These are phyloP conservation scores for Phenoliferia sp. DNA, from an alignment of 1,284 basidiomycete genomes.

Conservation along the genomic window DNA sequence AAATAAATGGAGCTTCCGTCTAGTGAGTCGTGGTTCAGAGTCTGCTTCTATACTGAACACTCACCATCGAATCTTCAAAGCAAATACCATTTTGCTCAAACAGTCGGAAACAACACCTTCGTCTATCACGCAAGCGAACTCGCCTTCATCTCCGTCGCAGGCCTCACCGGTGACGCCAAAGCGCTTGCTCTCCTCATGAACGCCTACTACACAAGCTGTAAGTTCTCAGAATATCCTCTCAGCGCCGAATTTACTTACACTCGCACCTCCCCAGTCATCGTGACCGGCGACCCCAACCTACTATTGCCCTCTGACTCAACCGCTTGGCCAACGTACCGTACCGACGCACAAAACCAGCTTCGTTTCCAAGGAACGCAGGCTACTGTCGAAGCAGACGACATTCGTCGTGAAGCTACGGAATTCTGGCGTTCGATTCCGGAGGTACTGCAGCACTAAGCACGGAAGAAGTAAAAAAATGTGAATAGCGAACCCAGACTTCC, in stretches of 20 bases:
- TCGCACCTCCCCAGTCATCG: not conserved
- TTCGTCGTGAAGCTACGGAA: not conserved
- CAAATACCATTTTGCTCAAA: not conserved
- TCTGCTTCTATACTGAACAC: not conserved
- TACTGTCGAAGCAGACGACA: not conserved
- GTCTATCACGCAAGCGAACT: not conserved
- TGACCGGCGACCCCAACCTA: not conserved
- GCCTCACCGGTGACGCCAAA: not conserved
- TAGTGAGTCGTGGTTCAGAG: not conserved
- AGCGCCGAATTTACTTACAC: not conserved
- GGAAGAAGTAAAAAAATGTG: too few species aligned
- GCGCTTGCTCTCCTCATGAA: not conserved
- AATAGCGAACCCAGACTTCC: too few species aligned
- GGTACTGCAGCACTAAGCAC: not conserved
- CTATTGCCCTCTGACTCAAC: not conserved
- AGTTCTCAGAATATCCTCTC: not conserved
- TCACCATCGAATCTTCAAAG: too few species aligned
- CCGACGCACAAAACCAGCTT: not conserved
- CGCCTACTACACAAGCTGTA: not conserved
- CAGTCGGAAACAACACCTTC: not conserved
- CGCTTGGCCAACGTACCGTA: not conserved
- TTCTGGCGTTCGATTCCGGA: not conserved
- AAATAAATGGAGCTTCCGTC: not conserved
- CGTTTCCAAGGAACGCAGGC: not conserved
- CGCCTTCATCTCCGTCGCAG: not conserved